Base-by-base conservation (phyloP, 208 protist species). In the Wallacemonas rigidus region DNA sequence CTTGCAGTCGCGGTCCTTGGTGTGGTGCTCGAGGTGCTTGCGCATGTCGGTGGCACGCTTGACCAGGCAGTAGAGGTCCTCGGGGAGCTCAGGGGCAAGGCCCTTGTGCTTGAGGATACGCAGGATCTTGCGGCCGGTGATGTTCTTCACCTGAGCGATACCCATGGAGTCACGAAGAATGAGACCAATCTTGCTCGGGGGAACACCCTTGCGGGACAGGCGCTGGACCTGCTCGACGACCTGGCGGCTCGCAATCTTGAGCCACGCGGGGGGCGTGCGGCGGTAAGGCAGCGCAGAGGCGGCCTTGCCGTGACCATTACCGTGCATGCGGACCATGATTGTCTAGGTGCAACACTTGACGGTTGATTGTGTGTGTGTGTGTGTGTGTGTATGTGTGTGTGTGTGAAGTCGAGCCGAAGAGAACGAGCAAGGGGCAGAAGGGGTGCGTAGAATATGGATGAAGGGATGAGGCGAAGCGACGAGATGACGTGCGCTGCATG, bases 31-130 rank as follows among this genome's bases (percentile, higher is more conserved):
- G 58, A 99, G 87, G 94, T 99, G 99, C 91, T 99, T 99, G 91
- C 99, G 98, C 83, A 99, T 98, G 81, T 93, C 80, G 45, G 99
- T 99, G 60, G 99, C 99, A 79, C 99, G 99, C 93, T 99, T 99
- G 83, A 99, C 99, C 12, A 99, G 93, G 93, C 90, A 96, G 96
- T 99, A 99, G 38, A 99, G 91, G 85, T 99, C 99, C 94, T 99
- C 99, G 56, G 99, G 99, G 77, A 99, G 96, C 80, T 99, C 95
- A 54, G 99, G 99, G 55, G 99, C 99, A 35, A 99, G 87, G 75
- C 99, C 98, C 72, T 99, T 98, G 79, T 98, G 95, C 89, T 99
- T 99, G 26, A 99, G 96, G 75, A 99, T 99, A 82, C 99, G 98
- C 61, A 99, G 89, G 74, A 99, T 99, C 93, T 99, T 99, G 79